phyloP scores from a whole-genome alignment of 805 yeast genomes.

The Kazachstania psychrophila region DNA sequence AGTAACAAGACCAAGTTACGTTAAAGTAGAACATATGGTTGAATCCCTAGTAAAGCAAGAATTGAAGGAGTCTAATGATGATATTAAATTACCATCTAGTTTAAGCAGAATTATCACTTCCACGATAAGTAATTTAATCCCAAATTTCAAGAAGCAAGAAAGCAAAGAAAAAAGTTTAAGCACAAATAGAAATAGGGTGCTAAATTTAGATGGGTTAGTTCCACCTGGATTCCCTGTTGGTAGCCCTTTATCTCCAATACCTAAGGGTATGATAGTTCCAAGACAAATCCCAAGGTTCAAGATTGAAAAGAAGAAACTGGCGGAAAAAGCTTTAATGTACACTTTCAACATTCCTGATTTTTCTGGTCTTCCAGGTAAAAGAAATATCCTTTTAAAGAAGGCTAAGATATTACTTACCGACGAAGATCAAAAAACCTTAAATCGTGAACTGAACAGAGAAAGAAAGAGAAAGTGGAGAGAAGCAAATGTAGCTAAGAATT shows the following conservation, averaged over 20 bases:
- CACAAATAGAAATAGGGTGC: slow-evolving; percentile 13
- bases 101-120: slow-evolving; percentile 17
- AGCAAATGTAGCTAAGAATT: slow-evolving; percentile 67
- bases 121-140: slow-evolving; percentile 19
- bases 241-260: neutral
- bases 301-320: no score
- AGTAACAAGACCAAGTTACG: neutral
- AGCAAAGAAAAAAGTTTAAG: slow-evolving; percentile 5
- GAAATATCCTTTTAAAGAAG: slow-evolving; percentile 17
- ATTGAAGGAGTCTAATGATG: slow-evolving; percentile 10
- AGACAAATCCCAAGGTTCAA: no score
- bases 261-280: neutral
- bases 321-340: no score
- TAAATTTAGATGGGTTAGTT: slow-evolving; percentile 26
- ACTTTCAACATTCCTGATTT: slow-evolving; percentile 17
- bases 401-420: slow-evolving; percentile 15
- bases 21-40: slow-evolving; percentile 14
- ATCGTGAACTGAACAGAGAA: slow-evolving; percentile 24
- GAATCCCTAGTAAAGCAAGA: slow-evolving; percentile 18
- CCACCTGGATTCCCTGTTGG: slow-evolving; percentile 21
- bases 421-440: slow-evolving; percentile 17
- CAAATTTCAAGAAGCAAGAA: slow-evolving; percentile 12
- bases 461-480: slow-evolving; percentile 31
- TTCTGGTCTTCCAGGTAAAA: slow-evolving; percentile 12
- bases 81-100: slow-evolving; percentile 9